Base-by-base conservation (phyloP, 305 asterid genomes). In the Rubia peregrina region DNA sequence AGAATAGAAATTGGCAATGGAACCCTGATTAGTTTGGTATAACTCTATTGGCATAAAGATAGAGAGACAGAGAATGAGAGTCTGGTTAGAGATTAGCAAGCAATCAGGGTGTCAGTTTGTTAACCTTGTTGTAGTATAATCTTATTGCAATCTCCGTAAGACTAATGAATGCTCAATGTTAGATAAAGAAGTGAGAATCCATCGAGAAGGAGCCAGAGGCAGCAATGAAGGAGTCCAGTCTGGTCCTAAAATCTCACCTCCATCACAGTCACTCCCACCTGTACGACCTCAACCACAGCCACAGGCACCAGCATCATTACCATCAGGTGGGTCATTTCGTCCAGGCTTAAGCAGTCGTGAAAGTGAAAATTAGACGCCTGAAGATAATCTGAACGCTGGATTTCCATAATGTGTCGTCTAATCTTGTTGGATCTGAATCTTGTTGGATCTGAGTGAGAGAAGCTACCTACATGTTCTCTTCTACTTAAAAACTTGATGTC, bases 301-400 rank as follows among this genome's bases (percentile, higher is more conserved):
- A 6, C 73, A 81, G 59, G 76, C 86, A 73, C 72, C 74, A 56
- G 73, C 80, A 46, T 38, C 83, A 73, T 77, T 81, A 41, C 74
- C 86, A 66, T 75, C 88, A 65, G 95, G 96, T 90, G 73, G 72
- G 86, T 70, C 44, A 53, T 36, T 63, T 80, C 41, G n/a, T 76
- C 61, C 72, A 19, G 0, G 10, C 11, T 16, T 10, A 36, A 17
- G 6, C 48, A 7, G 14, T 38, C 10, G 21, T 49, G 71, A n/a
- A 48, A 36, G 40, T 26, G 36, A 38, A 41, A 51, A 55, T 9
- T 33, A 36, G 41, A 26, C 51, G 30, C 26, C 24, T 51, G 30
- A 55, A 17, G 62, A 2, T 44, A 30, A 33, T 48, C 13, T 19
- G 41, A 40, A 55, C 46, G 53, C 9, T 40, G 21, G 22, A 55